Evolutionary conservation across 2,329 filamentous ascomycete species (phyloP).

Genomic region (Ascochyta pisi): DNA sequence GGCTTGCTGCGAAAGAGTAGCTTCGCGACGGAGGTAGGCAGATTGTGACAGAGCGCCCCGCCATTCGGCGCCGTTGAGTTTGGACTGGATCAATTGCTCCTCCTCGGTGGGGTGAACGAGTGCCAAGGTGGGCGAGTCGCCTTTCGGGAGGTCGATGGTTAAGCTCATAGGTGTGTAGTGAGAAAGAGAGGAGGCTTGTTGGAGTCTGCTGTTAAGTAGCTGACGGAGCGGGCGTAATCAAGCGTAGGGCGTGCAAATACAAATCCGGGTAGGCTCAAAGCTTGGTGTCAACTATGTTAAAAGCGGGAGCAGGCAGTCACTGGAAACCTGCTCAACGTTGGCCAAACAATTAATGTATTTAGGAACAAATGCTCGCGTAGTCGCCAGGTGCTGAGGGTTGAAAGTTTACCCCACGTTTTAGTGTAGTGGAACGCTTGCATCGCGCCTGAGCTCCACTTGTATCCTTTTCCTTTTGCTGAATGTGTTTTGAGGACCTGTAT

Average conservation of each 20-base stretch:
- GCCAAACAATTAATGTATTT: too few relatives aligned
- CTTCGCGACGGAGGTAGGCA: conserved; percentile 65
- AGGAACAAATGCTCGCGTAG: neutral
- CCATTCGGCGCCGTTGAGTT: conserved; percentile 64
- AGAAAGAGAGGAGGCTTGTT: neutral
- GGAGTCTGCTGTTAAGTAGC: neutral
- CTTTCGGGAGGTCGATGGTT: conserved; percentile 52
- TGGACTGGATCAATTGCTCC: conserved; percentile 61
- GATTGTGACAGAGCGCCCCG: conserved; percentile 61
- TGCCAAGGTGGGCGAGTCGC: conserved; percentile 58
- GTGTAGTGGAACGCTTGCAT: conserved; percentile 1
- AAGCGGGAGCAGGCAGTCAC: neutral
- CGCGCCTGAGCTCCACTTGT: neutral
- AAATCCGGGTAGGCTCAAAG: neutral
- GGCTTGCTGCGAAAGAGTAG: conserved; percentile 57
- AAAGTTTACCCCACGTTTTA: conserved; percentile 11
- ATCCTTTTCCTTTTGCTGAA: too few relatives aligned
- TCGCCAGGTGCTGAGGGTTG: neutral
- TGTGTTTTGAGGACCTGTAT: too few relatives aligned
- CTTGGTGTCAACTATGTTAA: neutral
- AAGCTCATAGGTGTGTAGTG: conserved; percentile 31
- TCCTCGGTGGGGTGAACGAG: conserved; percentile 62
- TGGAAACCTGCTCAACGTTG: too few relatives aligned
- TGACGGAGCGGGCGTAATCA: neutral
- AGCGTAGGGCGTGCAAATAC: neutral